Percentiles rank a stretch among this genome's conserved stretches.
phyloP scores from a whole-genome alignment of 129 eudicot genomes.

The Helianthus tuberosus region DNA sequence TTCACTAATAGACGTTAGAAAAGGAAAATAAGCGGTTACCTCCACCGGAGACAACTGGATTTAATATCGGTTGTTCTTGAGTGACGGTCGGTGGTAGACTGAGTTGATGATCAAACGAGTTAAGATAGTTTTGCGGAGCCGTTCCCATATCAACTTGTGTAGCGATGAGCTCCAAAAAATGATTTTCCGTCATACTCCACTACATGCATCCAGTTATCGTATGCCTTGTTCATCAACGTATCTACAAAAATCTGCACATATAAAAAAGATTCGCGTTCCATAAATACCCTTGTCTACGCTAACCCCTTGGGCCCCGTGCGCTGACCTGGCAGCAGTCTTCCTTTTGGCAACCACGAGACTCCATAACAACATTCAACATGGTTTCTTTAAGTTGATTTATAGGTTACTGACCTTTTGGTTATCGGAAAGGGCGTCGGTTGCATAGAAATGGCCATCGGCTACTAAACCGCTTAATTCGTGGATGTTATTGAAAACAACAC shows the following conservation, averaged over 20 bases:
- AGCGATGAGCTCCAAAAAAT: constrained; percentile 61
- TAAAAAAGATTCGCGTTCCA: background rate
- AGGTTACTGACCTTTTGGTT: constrained; percentile 72
- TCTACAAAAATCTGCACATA: constrained; percentile 77
- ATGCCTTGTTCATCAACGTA: constrained; percentile 91
- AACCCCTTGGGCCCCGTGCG: background rate
- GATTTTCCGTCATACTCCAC: constrained; percentile 95
- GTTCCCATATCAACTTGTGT: constrained; percentile 44
- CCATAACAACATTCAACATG: too few species aligned
- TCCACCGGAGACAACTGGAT: constrained; percentile 52
- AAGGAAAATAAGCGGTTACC: constrained; percentile 42
- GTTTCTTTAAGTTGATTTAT: too few species aligned
- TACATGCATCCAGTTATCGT: constrained; percentile 95
- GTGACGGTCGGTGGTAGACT: constrained; percentile 58
- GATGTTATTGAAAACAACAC: constrained; percentile 86
- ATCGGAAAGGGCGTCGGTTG: constrained; percentile 59
- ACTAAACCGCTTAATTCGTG: constrained; percentile 86
- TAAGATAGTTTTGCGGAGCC: constrained; percentile 47
- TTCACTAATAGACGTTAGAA: background rate
- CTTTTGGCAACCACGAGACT: too few species aligned
- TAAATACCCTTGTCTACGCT: background rate
- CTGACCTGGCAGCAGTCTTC: background rate
- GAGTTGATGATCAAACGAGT: constrained; percentile 63
- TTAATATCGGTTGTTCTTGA: constrained; percentile 56
- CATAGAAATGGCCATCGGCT: constrained; percentile 66